Evolutionary conservation across 1,284 basidiomycete genomes (phyloP), one percentile per base, ranked within the genome.

Genomic region (Papiliotrema nemorosa): DNA sequence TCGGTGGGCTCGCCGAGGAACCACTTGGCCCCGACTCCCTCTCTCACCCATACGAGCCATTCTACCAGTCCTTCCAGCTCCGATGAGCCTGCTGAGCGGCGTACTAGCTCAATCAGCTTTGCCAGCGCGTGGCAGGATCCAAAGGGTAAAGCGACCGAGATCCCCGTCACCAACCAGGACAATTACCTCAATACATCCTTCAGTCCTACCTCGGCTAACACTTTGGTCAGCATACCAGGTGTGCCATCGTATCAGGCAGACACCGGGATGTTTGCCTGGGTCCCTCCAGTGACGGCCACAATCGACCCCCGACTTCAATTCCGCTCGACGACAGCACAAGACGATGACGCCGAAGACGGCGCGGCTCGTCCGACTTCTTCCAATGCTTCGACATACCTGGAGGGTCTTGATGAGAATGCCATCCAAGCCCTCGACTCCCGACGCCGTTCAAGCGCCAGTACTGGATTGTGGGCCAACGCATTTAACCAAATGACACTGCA

Each of bases 401-500:
- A 55, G 7, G 24, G 47, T 6, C 33, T 52, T 12, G 57, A 55
- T 16, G 47, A 53, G 16, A 38, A 41, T 9, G 41, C 29, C 22
- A 43, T 54, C 16, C 33, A 50, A 1, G 41, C 33, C 12, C 43
- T 47, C 10, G 35, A 51, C 6, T 50, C 52, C 2, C 56, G 65
- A n/a, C 56, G 69, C 13, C 44, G 61, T n/a, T 65, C 63, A 12
- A 67, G 64, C 33, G 43, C 59, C 16, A 34, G 34, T 7, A 54
- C 52, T 3, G 65, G 66, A 5, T 31, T 62, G 7, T 73, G 69
- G 69, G 64, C 67, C 3, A 64, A 51, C 24, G 69, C 70, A 0
- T 58, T 73, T 54, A 57, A 65, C 49, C 61, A 69, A 37, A 67
- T 73, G 66, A 50, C 58, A 3, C 34, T 72, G 14, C 67, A 67